Evolutionary conservation across 2,329 filamentous ascomycete genomes (phyloP).

Genomic region (Boeremia lycopersici): DNA sequence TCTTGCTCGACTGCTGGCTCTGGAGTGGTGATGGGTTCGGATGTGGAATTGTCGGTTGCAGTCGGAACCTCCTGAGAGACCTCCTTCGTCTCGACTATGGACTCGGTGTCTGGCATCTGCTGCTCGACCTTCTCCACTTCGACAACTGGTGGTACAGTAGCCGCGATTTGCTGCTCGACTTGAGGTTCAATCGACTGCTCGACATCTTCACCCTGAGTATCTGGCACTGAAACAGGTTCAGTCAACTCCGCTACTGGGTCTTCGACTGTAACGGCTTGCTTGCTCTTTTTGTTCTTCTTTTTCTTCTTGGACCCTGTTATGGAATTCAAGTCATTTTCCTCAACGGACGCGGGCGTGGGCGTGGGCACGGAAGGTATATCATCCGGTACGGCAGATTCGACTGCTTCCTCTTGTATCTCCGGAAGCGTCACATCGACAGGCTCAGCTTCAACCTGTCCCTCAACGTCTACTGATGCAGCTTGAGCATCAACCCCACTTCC

Average conservation of each 20-base stretch:
- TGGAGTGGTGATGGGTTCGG: background rate
- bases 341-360: background rate
- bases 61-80: background rate
- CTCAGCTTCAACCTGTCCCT: background rate
- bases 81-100: background rate
- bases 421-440: background rate
- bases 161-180: background rate
- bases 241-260: constrained; percentile 11
- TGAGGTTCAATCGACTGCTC: background rate
- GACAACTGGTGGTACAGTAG: background rate
- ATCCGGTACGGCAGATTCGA: constrained; percentile 5
- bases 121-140: no score
- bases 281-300: constrained; percentile 35
- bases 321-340: constrained; percentile 11
- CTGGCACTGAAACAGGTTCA: constrained; percentile 2
- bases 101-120: background rate
- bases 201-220: background rate
- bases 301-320: constrained; percentile 27
- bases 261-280: constrained; percentile 22
- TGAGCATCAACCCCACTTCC: background rate
- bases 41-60: background rate
- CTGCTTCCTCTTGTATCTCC: background rate
- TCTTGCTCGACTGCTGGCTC: background rate
- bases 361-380: background rate
- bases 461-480: background rate